These are phyloP conservation scores for Chloranthus sessilifolius DNA, from an alignment of 164 flowering plant species.

Conservation along the genomic window DNA sequence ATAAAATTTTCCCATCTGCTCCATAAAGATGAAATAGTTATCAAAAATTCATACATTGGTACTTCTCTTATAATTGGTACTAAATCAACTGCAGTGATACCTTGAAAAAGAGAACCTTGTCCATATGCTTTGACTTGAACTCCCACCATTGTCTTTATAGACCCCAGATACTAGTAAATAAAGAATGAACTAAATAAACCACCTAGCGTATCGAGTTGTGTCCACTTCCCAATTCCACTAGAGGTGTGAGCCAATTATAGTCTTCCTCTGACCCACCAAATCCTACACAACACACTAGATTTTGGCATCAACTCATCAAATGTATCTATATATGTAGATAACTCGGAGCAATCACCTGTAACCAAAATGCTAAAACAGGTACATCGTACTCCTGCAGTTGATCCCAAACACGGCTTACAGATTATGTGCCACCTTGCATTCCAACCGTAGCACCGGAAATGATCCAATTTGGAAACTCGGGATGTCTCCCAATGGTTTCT, in stretches of 20 bases:
- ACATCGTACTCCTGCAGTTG: constrained; percentile 39
- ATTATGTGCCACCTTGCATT: constrained; percentile 85
- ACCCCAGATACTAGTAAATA: background rate
- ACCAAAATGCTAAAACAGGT: constrained; percentile 85
- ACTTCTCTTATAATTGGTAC: no score
- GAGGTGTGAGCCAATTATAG: constrained; percentile 76
- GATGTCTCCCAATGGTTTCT: constrained; percentile 65
- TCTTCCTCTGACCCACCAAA: constrained; percentile 84
- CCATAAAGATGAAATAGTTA: no score
- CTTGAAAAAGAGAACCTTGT: constrained; percentile 90
- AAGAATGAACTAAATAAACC: no score
- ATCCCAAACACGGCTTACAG: constrained; percentile 50
- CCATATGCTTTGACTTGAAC: constrained; percentile 92
- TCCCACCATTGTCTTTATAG: constrained; percentile 97
- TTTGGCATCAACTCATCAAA: background rate
- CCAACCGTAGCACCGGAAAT: constrained; percentile 82
- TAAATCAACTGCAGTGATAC: no score
- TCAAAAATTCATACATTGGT: no score
- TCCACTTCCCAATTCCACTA: constrained; percentile 99
- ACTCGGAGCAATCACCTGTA: constrained; percentile 49
- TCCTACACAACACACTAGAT: constrained; percentile 35
- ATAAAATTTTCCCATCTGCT: no score
- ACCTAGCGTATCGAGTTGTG: constrained; percentile 42
- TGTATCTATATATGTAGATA: background rate
- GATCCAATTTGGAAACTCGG: constrained; percentile 77